A percentile compares a stretch with the other conserved stretches of the same genome.
Conservation (phyloP, 1,284 basidiomycete genomes). For the Coniophora puteana region DNA sequence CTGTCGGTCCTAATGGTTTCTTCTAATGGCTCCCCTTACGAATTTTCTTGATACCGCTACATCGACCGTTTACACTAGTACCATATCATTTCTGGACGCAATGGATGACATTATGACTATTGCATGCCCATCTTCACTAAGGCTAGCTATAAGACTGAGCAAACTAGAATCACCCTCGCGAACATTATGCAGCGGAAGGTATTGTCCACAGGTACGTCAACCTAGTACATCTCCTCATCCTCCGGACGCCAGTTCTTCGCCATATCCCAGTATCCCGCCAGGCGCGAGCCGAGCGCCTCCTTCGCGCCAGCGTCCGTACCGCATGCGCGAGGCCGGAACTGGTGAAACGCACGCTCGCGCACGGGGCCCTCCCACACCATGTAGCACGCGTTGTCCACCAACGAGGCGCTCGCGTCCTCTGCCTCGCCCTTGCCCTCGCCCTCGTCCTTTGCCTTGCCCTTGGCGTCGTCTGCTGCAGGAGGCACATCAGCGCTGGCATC, state of each 20-base stretch:
- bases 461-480: slow-evolving; percentile 22
- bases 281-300: slow-evolving; percentile 78
- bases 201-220: too few species aligned
- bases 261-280: slow-evolving; percentile 92
- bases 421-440: slow-evolving; percentile 10
- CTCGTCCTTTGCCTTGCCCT: slow-evolving; percentile 26
- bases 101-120: too few species aligned
- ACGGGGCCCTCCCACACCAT: slow-evolving; percentile 92
- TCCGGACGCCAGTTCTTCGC: slow-evolving; percentile 84
- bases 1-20: too few species aligned
- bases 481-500: slow-evolving; percentile 11
- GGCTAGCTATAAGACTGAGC: too few species aligned
- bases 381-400: slow-evolving; percentile 87
- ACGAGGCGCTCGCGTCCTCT: slow-evolving; percentile 32
- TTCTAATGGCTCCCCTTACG: too few species aligned
- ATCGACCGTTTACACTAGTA: too few species aligned
- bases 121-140: too few species aligned
- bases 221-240: slow-evolving; percentile 66
- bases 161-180: too few species aligned
- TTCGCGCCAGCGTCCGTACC: slow-evolving; percentile 85
- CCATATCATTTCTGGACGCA: too few species aligned
- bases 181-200: too few species aligned
- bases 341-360: slow-evolving; percentile 77
- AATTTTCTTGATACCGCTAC: too few species aligned
- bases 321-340: slow-evolving; percentile 81